Evolutionary conservation across 2,329 filamentous ascomycete genomes (phyloP), one percentile per base, ranked within the genome.

Genomic region (Tolypocladium inflatum): DNA sequence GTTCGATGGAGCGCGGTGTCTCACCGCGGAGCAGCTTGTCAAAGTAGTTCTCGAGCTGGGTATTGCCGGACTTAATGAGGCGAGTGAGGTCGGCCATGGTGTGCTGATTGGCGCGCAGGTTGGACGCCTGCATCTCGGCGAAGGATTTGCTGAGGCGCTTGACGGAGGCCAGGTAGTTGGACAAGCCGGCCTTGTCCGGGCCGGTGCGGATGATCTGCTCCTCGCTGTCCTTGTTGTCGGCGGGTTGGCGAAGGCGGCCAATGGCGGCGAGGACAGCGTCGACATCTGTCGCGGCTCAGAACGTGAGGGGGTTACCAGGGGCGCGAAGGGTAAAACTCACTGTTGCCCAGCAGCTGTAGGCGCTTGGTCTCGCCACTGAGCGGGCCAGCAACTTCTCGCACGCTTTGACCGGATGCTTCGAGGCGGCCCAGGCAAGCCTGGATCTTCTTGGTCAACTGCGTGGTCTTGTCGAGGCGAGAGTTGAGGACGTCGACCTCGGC

Each of bases 381-480:
- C 10, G 94, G 94, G 0, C 91, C 91, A 58, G 95, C 91, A 13
- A 95, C 92, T 68, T 96, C 90, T 67, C 91, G 88, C 23, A 97
- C 91, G 60, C 89, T 92, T 74, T 91, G 91, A 21, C 93, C 94
- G 56, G 90, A 95, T 42, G 87, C 85, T 66, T 97, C 91, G 39
- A 99, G 80, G 58, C 92, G 84, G 42, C 85, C 83, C 64, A 97
- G 81, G 55, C 90, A 96, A 35, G 89, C 88, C 73, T 96, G 89
- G 58, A 99, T 97, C 78, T 96, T 96, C 78, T 94, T 96, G 38
- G 91, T 96, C 70, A 97, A 82, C 68, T 91, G 85, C 60, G 91
- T 88, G 65, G 95, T 95, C 81, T 96, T 97, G 66, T 95, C 91
- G 61, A 97, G 84, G 43, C 85, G 80, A 57, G 85, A 88, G 65